Conservation (phyloP, 2,329 filamentous ascomycete genomes). For the Aspergillus oerlinghausenensis region DNA sequence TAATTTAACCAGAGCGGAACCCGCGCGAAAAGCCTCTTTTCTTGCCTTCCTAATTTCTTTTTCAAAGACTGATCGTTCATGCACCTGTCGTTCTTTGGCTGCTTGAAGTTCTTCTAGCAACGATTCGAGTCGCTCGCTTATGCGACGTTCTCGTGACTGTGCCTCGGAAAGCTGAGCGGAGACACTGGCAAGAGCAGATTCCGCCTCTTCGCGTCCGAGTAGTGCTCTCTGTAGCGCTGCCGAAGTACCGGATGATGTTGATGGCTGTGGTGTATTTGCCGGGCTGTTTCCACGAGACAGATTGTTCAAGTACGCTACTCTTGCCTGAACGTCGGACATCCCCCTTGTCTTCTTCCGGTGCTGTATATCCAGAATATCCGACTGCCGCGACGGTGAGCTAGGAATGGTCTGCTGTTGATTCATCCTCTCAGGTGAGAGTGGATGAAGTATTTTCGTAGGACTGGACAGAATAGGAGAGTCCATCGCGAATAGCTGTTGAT, state of each 20-base stretch:
- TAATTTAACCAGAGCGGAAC: constrained; percentile 50
- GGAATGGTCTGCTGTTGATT: constrained; percentile 45
- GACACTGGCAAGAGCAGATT: constrained; percentile 32
- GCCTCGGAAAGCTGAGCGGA: constrained; percentile 39
- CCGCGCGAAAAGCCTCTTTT: constrained; percentile 56
- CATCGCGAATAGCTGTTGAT: constrained; percentile 19
- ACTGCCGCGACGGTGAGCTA: constrained; percentile 36
- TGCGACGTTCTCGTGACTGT: constrained; percentile 40
- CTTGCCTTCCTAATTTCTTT: constrained; percentile 53
- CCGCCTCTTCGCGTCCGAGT: constrained; percentile 44
- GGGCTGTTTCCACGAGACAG: constrained; percentile 36
- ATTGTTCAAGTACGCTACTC: constrained; percentile 46
- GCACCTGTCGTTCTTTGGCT: constrained; percentile 47
- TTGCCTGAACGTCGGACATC: constrained; percentile 44
- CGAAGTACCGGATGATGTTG: constrained; percentile 31
- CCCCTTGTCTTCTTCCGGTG: constrained; percentile 35
- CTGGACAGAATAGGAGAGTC: constrained; percentile 27
- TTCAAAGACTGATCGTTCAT: constrained; percentile 49
- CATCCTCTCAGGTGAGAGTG: constrained; percentile 46
- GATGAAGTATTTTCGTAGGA: constrained; percentile 37
- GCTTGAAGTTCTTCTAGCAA: constrained; percentile 50
- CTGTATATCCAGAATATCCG: constrained; percentile 28
- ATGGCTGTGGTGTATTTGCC: constrained; percentile 17
- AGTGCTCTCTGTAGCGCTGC: constrained; percentile 43
- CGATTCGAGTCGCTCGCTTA: constrained; percentile 42